Evolutionary conservation across 73 alveolate species (phyloP).

Genomic region (Urostyla sp.): DNA sequence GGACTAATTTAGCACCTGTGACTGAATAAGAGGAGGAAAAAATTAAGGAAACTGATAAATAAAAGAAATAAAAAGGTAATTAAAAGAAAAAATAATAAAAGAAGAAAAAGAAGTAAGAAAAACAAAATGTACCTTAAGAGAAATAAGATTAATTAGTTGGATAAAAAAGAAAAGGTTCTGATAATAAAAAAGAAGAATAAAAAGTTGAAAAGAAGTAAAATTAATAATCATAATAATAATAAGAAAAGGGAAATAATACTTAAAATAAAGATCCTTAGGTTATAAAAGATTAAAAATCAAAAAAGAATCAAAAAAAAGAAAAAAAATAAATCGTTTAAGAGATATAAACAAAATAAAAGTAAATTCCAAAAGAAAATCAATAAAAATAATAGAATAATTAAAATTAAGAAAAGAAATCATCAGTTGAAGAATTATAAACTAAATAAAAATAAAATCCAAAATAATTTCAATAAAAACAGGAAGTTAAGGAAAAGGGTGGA

Average conservation of each 20-base stretch:
- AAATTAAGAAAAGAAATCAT: constrained; percentile 22
- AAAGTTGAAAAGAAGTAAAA: constrained; percentile 51
- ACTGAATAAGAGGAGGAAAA: constrained; percentile 59
- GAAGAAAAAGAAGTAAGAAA: constrained; percentile 43
- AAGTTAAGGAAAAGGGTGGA: constrained; percentile 32
- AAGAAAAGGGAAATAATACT: constrained; percentile 19
- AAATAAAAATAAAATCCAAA: constrained; percentile 41
- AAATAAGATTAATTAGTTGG: too few species aligned
- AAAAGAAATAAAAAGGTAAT: constrained; percentile 15
- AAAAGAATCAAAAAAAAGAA: background rate
- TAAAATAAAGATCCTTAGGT: constrained; percentile 2
- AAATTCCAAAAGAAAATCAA: background rate
- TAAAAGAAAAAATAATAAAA: constrained; percentile 44
- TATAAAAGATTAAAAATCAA: background rate
- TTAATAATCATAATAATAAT: background rate
- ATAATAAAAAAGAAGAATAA: constrained; percentile 58
- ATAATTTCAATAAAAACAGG: constrained; percentile 18
- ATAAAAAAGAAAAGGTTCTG: constrained; percentile 33
- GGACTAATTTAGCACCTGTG: constrained; percentile 74
- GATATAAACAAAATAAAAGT: background rate
- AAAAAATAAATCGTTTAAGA: background rate
- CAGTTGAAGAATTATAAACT: too few species aligned
- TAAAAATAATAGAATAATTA: constrained; percentile 24
- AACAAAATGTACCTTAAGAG: too few species aligned
- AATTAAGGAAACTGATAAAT: constrained; percentile 43